A percentile compares a stretch with the other conserved stretches of the same genome.
phyloP scores from a whole-genome alignment of 2,329 filamentous ascomycete genomes.

The Aspergillus flavus region DNA sequence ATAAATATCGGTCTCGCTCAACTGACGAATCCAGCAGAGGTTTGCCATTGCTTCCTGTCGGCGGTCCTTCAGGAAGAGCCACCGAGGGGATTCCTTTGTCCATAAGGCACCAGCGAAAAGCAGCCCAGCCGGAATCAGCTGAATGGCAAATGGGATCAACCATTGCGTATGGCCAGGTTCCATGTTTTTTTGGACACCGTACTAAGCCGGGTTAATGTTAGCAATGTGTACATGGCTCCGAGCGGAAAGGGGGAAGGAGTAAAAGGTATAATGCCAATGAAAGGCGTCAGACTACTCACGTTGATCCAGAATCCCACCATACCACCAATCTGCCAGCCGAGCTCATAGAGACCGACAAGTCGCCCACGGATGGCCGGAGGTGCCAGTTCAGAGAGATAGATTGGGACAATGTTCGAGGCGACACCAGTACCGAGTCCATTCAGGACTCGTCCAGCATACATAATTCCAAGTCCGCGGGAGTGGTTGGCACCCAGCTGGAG shows the following conservation, averaged over 20 bases:
- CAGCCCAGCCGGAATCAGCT: slow-evolving; percentile 36
- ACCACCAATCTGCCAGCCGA: slow-evolving; percentile 54
- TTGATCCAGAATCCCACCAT: slow-evolving; percentile 51
- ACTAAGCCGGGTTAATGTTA: slow-evolving; percentile 34
- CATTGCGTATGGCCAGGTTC: slow-evolving; percentile 32
- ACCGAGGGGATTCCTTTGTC: slow-evolving; percentile 66
- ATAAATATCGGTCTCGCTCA: slow-evolving; percentile 54
- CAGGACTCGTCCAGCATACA: slow-evolving; percentile 56
- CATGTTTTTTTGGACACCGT: slow-evolving; percentile 51
- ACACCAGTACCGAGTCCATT: slow-evolving; percentile 58
- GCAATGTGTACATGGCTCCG: background rate
- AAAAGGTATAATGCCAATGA: background rate
- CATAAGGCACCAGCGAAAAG: slow-evolving; percentile 59
- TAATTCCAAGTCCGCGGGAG: slow-evolving; percentile 60
- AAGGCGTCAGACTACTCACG: slow-evolving; percentile 24
- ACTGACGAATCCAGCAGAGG: slow-evolving; percentile 49
- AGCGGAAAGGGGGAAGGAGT: no score
- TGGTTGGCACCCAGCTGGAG: slow-evolving; percentile 67
- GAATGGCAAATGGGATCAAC: slow-evolving; percentile 38
- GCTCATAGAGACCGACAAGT: slow-evolving; percentile 56
- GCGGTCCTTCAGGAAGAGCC: slow-evolving; percentile 67
- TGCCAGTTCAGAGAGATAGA: slow-evolving; percentile 60
- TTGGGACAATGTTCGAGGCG: slow-evolving; percentile 57
- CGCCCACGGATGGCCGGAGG: slow-evolving; percentile 58
- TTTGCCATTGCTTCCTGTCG: slow-evolving; percentile 66